phyloP scores from a whole-genome alignment of 1,139 yeast species.

The Geotrichum histeridarum region DNA sequence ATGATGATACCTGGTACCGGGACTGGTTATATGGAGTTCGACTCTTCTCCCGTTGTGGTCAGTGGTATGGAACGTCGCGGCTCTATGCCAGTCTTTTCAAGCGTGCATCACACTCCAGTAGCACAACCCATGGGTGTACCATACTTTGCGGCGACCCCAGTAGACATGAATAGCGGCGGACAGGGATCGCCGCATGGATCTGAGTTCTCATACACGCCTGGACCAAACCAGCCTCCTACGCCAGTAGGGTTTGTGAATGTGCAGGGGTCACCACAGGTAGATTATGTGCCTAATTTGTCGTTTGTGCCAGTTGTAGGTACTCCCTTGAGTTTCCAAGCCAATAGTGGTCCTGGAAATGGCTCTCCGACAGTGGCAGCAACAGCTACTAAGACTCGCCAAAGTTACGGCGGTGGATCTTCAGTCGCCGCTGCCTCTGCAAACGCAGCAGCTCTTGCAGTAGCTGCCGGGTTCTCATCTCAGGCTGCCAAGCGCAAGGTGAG shows the following conservation, averaged over 20 bases:
- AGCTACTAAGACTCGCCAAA: too few species aligned
- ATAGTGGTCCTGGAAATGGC: too few species aligned
- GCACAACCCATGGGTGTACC: too few species aligned
- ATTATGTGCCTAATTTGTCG: too few species aligned
- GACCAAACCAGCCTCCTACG: too few species aligned
- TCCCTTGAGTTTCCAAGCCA: too few species aligned
- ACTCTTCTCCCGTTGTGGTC: neutral
- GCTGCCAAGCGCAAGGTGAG: neutral
- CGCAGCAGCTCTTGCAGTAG: slow-evolving; percentile 4
- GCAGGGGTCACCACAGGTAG: too few species aligned
- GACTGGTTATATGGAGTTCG: neutral
- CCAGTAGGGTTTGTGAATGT: too few species aligned
- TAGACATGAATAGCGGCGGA: slow-evolving; percentile 1
- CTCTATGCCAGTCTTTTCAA: neutral
- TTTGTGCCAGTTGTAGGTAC: too few species aligned
- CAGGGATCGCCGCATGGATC: neutral
- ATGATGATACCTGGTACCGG: neutral
- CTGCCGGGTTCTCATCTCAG: neutral
- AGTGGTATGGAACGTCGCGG: neutral
- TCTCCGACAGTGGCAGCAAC: too few species aligned
- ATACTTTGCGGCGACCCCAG: neutral
- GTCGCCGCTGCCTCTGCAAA: slow-evolving; percentile 8
- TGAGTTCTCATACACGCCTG: too few species aligned
- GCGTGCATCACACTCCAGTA: too few species aligned
- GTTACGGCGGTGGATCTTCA: neutral